Base-by-base conservation (phyloP, 495 filamentous ascomycete species). In the Aspergillus leporis region DNA sequence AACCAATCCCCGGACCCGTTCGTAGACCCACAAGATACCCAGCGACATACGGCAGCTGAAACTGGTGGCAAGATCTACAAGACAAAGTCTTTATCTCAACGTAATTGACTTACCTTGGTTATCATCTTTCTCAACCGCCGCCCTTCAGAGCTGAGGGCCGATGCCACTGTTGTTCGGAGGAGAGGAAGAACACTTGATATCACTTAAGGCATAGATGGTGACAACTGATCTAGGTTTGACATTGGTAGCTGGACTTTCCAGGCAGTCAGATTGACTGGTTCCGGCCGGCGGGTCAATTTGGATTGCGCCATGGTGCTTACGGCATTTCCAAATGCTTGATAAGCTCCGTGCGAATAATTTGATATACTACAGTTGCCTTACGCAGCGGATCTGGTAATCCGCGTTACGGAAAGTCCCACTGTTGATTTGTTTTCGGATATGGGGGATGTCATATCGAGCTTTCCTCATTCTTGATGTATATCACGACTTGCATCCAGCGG, bases 41-140 rank as follows among this genome's bases (percentile, higher is more conserved):
- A 30, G 30, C 9, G 45, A 36, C 10, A 51, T 45, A 57, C 46
- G 55, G 56, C 57, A 64, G 61, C 61, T 64, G 61, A 64, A 64
- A 51, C 57, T 18, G 32, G 61, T 64, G 61, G 61, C 61, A 38
- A 63, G 34, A 54, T n/a, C 48, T 21, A 14, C 38, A 38, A 46
- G 22, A 51, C 31, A 51, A 31, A 51, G 46, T 21, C 30, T 36
- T 36, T 34, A 53, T 40, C 16, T 34, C 32, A 40, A 38, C 19
- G 32, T 23, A 38, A 53, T 31, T 23, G 3, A 31, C 19, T 53
- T 21, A 21, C 4, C 31, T 36, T 18, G 34, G 18, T 9, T 38
- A 23, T n/a, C n/a, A n/a, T n/a, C 19, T n/a, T 53, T 9, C 14
- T 19, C 51, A 21, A 7, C 19, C 51, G n/a, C 5, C 21, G 21